A percentile compares a stretch with the other conserved stretches of the same genome.
phyloP scores from a whole-genome alignment of 2,329 filamentous ascomycete species.

The Talaromyces atroroseus region DNA sequence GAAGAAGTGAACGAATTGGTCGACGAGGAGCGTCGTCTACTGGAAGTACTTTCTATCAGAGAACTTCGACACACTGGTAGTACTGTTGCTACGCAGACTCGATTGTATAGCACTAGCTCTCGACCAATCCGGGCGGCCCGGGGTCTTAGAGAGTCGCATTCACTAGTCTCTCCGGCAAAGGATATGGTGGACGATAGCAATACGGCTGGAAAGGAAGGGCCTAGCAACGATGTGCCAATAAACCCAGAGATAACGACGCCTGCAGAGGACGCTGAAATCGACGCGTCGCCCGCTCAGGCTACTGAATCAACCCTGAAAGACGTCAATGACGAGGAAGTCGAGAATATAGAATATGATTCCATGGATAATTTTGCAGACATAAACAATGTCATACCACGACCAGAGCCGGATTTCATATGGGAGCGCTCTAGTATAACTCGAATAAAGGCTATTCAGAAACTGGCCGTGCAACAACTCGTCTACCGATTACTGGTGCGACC shows the following conservation, averaged over 20 bases:
- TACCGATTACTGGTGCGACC: slow-evolving; percentile 36
- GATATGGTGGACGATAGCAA: background rate
- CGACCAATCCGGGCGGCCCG: background rate
- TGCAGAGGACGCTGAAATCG: background rate
- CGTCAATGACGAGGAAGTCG: background rate
- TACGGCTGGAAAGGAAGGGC: background rate
- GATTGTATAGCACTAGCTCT: slow-evolving; percentile 1
- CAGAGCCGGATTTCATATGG: slow-evolving; percentile 20
- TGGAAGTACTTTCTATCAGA: slow-evolving; percentile 25
- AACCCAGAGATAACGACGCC: background rate
- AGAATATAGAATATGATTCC: slow-evolving; percentile 8
- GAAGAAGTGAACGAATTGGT: slow-evolving; percentile 36
- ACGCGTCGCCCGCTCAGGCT: slow-evolving; percentile 14
- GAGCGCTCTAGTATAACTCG: slow-evolving; percentile 25
- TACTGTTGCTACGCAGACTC: background rate
- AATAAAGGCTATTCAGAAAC: slow-evolving; percentile 33
- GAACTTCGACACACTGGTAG: background rate
- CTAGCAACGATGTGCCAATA: background rate
- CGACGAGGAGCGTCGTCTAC: slow-evolving; percentile 33
- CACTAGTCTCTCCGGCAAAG: background rate
- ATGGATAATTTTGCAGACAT: slow-evolving; percentile 11
- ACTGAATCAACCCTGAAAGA: background rate
- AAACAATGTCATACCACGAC: slow-evolving; percentile 8
- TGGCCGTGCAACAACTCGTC: slow-evolving; percentile 36
- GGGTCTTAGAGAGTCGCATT: background rate